phyloP scores from a whole-genome alignment of 1,139 yeast species.

The Kodamaea ohmeri region DNA sequence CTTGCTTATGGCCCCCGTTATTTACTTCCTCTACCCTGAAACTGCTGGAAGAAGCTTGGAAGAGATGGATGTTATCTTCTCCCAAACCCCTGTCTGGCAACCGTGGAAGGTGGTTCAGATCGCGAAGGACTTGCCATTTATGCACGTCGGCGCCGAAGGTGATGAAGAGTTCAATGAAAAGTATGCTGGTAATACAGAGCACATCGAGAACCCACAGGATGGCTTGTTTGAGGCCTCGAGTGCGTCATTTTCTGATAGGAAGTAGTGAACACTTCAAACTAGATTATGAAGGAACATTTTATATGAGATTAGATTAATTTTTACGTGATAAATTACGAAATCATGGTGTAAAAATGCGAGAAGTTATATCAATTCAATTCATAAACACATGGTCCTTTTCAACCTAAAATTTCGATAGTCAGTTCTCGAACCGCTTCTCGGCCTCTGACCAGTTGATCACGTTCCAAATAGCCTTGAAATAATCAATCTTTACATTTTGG shows the following conservation, averaged over 20 bases:
- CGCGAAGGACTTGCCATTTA: conserved; percentile 32
- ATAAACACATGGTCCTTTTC: too few species aligned
- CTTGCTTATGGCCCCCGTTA: conserved; percentile 49
- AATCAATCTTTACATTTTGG: conserved; percentile 47
- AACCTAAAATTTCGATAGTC: not conserved
- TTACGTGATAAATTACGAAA: too few species aligned
- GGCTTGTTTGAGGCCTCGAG: conserved; percentile 2
- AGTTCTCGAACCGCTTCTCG: conserved; percentile 30
- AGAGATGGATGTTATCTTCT: conserved; percentile 60
- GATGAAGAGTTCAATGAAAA: conserved; percentile 14
- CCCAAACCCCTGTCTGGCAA: conserved; percentile 31
- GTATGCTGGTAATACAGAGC: conserved; percentile 7
- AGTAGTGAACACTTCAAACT: not conserved
- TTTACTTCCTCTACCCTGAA: conserved; percentile 58
- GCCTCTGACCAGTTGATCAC: conserved; percentile 51
- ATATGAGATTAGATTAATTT: too few species aligned
- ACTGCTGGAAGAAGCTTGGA: conserved; percentile 59
- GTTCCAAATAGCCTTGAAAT: conserved; percentile 49
- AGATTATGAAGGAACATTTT: not conserved
- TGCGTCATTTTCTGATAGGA: not conserved
- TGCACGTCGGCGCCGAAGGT: conserved; percentile 21
- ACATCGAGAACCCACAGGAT: not conserved
- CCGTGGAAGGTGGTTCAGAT: conserved; percentile 42
- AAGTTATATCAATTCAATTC: too few species aligned
- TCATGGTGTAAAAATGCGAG: too few species aligned